Conservation (phyloP, 139 green algal species). For the Tetradesmus obliquus region DNA sequence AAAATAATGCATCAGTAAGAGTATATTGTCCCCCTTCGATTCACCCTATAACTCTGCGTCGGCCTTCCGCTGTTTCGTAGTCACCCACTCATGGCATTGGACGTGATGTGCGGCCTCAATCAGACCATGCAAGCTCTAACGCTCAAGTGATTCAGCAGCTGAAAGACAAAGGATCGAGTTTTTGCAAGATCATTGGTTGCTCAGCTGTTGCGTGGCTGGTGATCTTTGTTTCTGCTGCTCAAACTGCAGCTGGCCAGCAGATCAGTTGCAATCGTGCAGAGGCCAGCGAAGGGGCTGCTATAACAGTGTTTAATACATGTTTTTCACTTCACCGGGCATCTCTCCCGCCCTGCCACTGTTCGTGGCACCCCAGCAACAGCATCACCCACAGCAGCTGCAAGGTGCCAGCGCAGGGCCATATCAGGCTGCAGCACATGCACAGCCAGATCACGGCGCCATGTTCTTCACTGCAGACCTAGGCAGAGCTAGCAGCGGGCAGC, state of each 20-base stretch:
- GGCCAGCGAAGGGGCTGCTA: not conserved
- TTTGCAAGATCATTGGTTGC: not conserved
- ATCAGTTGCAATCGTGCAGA: not conserved
- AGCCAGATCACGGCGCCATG: not conserved
- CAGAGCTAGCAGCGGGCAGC: not conserved
- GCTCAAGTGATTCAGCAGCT: not conserved
- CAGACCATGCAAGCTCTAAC: not conserved
- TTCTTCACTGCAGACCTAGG: not conserved
- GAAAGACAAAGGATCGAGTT: not conserved
- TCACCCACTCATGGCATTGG: not conserved
- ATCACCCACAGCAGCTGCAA: not conserved
- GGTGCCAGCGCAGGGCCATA: not conserved
- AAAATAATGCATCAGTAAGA: too few relatives aligned
- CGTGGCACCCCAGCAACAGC: constrained; percentile 5
- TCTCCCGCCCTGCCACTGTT: not conserved
- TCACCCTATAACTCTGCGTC: too few relatives aligned
- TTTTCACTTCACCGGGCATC: not conserved
- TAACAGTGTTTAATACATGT: not conserved
- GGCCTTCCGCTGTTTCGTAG: not conserved
- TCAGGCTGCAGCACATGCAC: not conserved
- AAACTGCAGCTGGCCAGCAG: not conserved
- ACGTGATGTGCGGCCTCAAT: not conserved
- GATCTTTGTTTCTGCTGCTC: not conserved
- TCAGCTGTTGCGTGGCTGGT: not conserved
- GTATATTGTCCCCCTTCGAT: too few relatives aligned